Evolutionary conservation across 768 basidiomycete species (phyloP), one percentile per base, ranked within the genome.

Genomic region (Mycena galopus): DNA sequence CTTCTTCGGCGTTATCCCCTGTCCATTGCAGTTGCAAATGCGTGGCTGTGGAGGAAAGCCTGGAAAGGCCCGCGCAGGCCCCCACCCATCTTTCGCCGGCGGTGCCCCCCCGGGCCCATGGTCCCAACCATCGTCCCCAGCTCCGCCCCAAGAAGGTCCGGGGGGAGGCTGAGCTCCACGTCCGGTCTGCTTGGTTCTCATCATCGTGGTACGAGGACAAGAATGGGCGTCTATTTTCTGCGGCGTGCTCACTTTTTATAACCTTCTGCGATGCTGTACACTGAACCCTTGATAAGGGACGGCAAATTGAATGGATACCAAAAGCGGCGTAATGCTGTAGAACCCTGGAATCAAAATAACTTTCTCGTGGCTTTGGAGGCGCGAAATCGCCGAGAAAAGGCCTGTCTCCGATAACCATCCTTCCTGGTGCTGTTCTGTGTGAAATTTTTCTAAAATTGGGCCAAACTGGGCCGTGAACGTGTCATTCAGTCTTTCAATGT

Each of bases 161-260:
- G 56, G 56, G 30, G 56, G 16, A 57, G 56, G 56, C 56, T 57
- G 56, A 57, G 56, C 56, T 57, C 56, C 32, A 29, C 56, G 56
- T 57, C 57, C 35, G 32, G 21, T 58, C 32, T 58, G 57, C 57
- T 58, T 58, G 57, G 57, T 58, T 58, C 57, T 58, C 57, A 58
- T 58, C 57, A 58, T 57, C 29, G 56, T 58, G 57, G 57, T 58
- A 58, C 33, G 57, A 58, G 57, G 57, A 58, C 57, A 58, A 58
- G 57, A 58, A 58, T 58, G 32, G 57, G 57, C 57, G 57, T 58
- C 57, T 58, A 58, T 58, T n/a, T 58, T 58, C 33, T 58, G 57
- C 32, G 57, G 57, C 32, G 57, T 58, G 32, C 35, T 58, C 32
- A 19, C 57, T 35, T 58, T 58, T 58, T 58, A 58, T 58, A 58